These are phyloP conservation scores for Nymphaea thermarum DNA, from an alignment of 164 flowering plant species.

Conservation along the genomic window DNA sequence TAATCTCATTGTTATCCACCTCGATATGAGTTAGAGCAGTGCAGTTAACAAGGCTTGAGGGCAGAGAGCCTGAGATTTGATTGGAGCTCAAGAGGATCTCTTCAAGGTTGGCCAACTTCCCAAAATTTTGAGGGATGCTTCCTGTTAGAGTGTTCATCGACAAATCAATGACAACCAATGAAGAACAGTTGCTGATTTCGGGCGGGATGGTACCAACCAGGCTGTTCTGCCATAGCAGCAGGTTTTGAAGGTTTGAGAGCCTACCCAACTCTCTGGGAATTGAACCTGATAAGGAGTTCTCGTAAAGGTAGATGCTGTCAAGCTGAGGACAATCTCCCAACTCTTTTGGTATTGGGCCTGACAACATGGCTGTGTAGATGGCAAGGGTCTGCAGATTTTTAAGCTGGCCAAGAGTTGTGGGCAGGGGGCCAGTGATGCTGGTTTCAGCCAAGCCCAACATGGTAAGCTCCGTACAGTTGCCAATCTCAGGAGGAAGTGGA, in stretches of 20 bases:
- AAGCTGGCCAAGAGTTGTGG: slow-evolving; percentile 58
- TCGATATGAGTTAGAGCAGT: slow-evolving; percentile 53
- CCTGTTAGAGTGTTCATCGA: slow-evolving; percentile 71
- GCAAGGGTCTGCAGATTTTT: slow-evolving; percentile 61
- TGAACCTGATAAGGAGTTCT: slow-evolving; percentile 75
- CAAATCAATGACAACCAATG: slow-evolving; percentile 51
- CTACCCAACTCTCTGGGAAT: slow-evolving; percentile 56
- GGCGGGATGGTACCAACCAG: slow-evolving; percentile 72
- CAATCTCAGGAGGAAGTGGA: slow-evolving; percentile 75
- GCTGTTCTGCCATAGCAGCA: slow-evolving; percentile 82
- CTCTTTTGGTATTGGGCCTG: slow-evolving; percentile 84
- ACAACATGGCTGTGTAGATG: slow-evolving; percentile 58
- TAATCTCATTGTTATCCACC: slow-evolving; percentile 67
- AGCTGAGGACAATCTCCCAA: slow-evolving; percentile 71
- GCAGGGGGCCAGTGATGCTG: slow-evolving; percentile 67
- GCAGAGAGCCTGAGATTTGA: slow-evolving; percentile 64
- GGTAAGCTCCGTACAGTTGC: slow-evolving; percentile 58
- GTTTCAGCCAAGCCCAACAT: slow-evolving; percentile 85
- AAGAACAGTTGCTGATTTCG: slow-evolving; percentile 65
- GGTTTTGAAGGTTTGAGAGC: slow-evolving; percentile 52
- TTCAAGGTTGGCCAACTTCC: slow-evolving; percentile 39
- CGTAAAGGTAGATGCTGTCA: slow-evolving; percentile 69
- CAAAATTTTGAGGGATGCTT: slow-evolving; percentile 57
- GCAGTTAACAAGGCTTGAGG: slow-evolving; percentile 53
- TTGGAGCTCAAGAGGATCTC: slow-evolving; percentile 77